Base-by-base conservation (phyloP, 192 early-diverging fungal genomes). In the Coemansia sp. region DNA sequence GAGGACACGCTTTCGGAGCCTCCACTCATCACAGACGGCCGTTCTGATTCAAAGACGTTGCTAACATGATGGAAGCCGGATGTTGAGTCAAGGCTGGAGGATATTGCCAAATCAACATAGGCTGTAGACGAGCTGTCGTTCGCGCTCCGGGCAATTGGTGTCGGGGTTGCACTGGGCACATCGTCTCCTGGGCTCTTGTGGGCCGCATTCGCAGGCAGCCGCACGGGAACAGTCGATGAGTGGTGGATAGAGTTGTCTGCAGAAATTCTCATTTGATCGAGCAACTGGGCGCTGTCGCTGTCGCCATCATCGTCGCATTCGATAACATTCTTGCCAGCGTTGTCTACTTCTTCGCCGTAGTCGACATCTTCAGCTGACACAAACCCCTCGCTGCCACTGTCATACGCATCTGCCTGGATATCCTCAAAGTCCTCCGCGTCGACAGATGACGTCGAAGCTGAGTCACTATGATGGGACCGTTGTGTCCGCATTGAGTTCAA, bases 371-470 rank as follows among this genome's bases (percentile, higher is more conserved):
- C 75, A 3, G 75, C 75, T 2, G 75, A 79, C 1, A 79, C 70
- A 65, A 83, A 81, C 9, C 82, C 71, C 17, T 83, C 82, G 56
- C 68, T 69, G 31, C 76, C 80, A 58, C 70, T 70, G 31, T 52
- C 68, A 20, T 62, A 69, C 14, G 58, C 25, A 9, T 64, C 66
- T 20, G 62, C 48, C 33, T 72, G 47, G 41, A 76, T 63, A 6
- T 75, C 77, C 36, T 69, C 71, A 37, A 68, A 70, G 19, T 63
- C 68, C 0, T 64, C 78, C 29, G 58, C 33, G 7, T 80, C 77
- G n/a, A 23, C 62, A 17, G 62, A 20, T 19, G 57, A 31, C 8
- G 58, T 58, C 31, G 38, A 40, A 1, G 33, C 45, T 30, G 55
- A 31, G 37, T 25, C 10, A 28, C 53, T 40, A 22, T 7, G 13